Evolutionary conservation across 2,329 filamentous ascomycete species (phyloP), one percentile per base, ranked within the genome.

Genomic region (Botryotinia convoluta): DNA sequence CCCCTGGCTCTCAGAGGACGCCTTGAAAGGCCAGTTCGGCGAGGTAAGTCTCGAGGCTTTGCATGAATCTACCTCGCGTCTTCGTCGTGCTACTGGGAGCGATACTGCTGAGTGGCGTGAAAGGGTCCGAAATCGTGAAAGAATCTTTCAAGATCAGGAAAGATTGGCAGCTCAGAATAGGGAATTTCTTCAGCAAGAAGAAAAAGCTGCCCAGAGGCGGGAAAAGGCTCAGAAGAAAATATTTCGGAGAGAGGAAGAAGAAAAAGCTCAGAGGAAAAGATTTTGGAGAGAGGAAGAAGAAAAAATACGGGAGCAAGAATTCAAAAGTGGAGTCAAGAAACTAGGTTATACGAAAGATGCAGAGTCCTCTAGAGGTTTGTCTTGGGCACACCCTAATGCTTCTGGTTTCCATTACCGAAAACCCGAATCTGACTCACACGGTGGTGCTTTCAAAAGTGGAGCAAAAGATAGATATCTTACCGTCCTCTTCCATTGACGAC

Each of bases 101-200:
- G 0, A 48, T 48, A 26, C 45, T 51, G 0, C 0, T 14, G 1
- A 51, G 4, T 12, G 45, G 45, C 0, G 0, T 26, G 0, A 51
- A 26, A 51, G 1, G 4, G 0, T 51, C 4, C 22, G 1, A 51
- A 6, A 12, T 0, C 4, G 22, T 0, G 22, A 14, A 51, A 1
- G 0, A 51, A 26, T 12, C 22, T 0, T 26, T 16, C 48, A 51
- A 26, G 4, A 7, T 3, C 20, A 10, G 20, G 22, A 48, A 48
- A 22, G 22, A 0, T 9, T 2, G 1, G 9, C 20, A 48, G 20
- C 45, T 26, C 20, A 48, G 20, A 7, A 26, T 4, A n/a, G 1
- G 22, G 22, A n/a, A 20, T 22, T 22, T 45, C 20, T 45, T 45
- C 44, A 20, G 1, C 44, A 22, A 22, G 14, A 45, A 9, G 7